Evolutionary conservation across 345 rosid genomes (phyloP).

Genomic region (Gossypium turneri): DNA sequence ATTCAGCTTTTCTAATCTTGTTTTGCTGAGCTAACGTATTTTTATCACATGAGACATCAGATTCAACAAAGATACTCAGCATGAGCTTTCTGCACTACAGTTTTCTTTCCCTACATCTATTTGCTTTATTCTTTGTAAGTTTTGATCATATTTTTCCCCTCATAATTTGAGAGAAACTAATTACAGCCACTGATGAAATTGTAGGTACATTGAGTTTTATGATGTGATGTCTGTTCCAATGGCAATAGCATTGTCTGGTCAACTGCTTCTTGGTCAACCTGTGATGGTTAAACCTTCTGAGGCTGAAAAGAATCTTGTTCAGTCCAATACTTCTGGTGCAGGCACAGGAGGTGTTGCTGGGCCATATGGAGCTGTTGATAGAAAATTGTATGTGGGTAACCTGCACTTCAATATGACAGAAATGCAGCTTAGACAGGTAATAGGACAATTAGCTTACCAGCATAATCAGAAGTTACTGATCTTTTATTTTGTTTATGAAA

Average conservation of each 20-base stretch:
- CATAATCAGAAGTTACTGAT: background rate
- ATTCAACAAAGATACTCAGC: slow-evolving; percentile 67
- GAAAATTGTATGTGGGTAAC: slow-evolving; percentile 91
- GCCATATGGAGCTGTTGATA: slow-evolving; percentile 70
- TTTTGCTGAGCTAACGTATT: slow-evolving; percentile 42
- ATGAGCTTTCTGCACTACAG: slow-evolving; percentile 62
- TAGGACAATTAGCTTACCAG: background rate
- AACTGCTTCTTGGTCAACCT: slow-evolving; percentile 85
- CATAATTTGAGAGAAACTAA: slow-evolving; percentile 34
- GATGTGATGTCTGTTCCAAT: slow-evolving; percentile 93
- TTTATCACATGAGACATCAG: slow-evolving; percentile 51
- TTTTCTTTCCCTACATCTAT: slow-evolving; percentile 60
- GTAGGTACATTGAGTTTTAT: slow-evolving; percentile 92
- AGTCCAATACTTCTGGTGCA: slow-evolving; percentile 54
- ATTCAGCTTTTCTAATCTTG: slow-evolving; percentile 19
- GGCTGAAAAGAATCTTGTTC: slow-evolving; percentile 95
- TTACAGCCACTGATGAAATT: slow-evolving; percentile 25
- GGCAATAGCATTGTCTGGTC: slow-evolving; percentile 93
- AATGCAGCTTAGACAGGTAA: slow-evolving; percentile 85
- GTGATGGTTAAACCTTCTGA: slow-evolving; percentile 99
- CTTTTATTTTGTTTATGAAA: slow-evolving; percentile 1
- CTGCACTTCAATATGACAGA: slow-evolving; percentile 92
- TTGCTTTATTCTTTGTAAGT: slow-evolving; percentile 63
- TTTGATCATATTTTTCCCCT: slow-evolving; percentile 17
- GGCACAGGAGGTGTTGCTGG: slow-evolving; percentile 51